Evolutionary conservation across 2,329 filamentous ascomycete genomes (phyloP).

Genomic region (Monilinia fructicola): DNA sequence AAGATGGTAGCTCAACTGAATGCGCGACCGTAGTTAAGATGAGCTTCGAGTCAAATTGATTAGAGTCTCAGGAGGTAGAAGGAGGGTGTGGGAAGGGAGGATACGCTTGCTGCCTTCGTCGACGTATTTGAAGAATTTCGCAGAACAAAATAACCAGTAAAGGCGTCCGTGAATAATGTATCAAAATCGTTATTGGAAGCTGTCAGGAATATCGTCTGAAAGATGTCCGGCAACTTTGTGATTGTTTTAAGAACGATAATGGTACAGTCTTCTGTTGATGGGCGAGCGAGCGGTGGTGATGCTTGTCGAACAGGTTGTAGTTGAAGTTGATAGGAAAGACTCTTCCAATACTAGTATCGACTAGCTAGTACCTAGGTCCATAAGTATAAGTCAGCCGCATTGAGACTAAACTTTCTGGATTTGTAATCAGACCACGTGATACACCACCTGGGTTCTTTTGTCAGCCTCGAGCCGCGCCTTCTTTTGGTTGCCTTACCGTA

Average conservation of each 20-base stretch:
- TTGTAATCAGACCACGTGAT: not conserved
- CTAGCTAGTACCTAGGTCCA: no score
- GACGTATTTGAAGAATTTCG: slow-evolving; percentile 40
- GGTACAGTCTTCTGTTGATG: slow-evolving; percentile 38
- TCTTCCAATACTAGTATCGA: not conserved
- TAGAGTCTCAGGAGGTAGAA: slow-evolving; percentile 1
- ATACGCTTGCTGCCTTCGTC: slow-evolving; percentile 39
- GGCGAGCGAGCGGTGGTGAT: slow-evolving; percentile 28
- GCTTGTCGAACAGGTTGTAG: slow-evolving; percentile 23
- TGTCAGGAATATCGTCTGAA: slow-evolving; percentile 40
- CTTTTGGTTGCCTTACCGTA: slow-evolving; percentile 24
- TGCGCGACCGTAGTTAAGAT: not conserved
- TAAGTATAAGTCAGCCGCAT: slow-evolving; percentile 20
- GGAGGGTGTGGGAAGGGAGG: not conserved
- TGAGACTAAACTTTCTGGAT: slow-evolving; percentile 1
- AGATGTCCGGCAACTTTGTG: slow-evolving; percentile 43
- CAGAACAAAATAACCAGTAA: slow-evolving; percentile 53
- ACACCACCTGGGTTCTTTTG: not conserved
- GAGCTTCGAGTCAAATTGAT: slow-evolving; percentile 4
- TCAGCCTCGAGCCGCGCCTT: slow-evolving; percentile 24
- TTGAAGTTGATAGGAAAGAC: slow-evolving; percentile 26
- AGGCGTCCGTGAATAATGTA: slow-evolving; percentile 53
- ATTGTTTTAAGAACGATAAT: slow-evolving; percentile 38
- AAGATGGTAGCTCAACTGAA: not conserved
- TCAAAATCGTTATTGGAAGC: slow-evolving; percentile 41